A percentile compares a stretch with the other conserved stretches of the same genome.
These are phyloP conservation scores for Vicia faba DNA, from an alignment of 306 rosid genomes.

Conservation along the genomic window DNA sequence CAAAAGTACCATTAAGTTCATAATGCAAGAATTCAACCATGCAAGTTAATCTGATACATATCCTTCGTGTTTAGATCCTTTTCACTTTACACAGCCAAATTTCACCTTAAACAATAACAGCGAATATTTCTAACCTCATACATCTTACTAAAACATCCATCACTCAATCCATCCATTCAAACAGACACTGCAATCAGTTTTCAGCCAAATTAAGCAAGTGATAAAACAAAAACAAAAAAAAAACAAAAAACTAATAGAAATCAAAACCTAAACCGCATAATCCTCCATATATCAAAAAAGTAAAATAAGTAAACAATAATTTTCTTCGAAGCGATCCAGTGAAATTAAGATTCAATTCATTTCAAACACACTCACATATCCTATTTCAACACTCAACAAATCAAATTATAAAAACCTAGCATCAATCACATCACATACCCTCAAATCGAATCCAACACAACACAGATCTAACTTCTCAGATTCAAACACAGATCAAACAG, in stretches of 20 bases:
- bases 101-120: neutral
- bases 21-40: slow-evolving; percentile 18
- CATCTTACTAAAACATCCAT: neutral
- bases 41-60: slow-evolving; percentile 6
- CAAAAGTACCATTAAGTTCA: neutral
- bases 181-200: neutral
- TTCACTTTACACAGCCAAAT: neutral
- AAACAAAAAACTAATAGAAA: neutral
- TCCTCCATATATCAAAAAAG: neutral
- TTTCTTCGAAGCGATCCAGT: slow-evolving; percentile 16
- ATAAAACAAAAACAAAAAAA: slow-evolving; percentile 2
- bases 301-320: neutral
- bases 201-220: slow-evolving; percentile 4
- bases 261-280: slow-evolving; percentile 2
- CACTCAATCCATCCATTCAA: neutral
- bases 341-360: slow-evolving; percentile 19
- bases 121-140: slow-evolving; percentile 9
- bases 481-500: slow-evolving; percentile 42
- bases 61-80: slow-evolving; percentile 15
- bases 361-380: neutral
- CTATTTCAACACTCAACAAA: neutral
- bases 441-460: too few species aligned
- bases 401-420: slow-evolving; percentile 16
- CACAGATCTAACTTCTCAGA: slow-evolving; percentile 50
- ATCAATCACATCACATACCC: neutral